A percentile compares a stretch with the other conserved stretches of the same genome.
Evolutionary conservation across 306 rosid genomes (phyloP).

Genomic region (Trichosanthes truncata): DNA sequence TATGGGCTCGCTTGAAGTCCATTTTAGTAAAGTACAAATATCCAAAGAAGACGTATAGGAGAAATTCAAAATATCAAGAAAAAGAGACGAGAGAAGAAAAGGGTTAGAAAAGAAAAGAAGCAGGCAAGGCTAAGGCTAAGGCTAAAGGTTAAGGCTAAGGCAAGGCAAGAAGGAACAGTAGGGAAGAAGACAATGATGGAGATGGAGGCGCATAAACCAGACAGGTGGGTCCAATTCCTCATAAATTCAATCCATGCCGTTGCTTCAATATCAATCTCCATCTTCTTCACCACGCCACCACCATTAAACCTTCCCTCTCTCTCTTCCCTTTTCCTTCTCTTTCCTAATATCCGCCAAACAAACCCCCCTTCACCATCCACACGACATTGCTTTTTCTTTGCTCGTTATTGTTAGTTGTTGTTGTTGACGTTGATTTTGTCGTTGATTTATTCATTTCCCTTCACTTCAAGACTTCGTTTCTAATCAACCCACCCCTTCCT

Average conservation of each 20-base stretch:
- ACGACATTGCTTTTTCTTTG: conserved; percentile 6
- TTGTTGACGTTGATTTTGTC: not conserved
- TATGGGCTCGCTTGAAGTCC: not conserved
- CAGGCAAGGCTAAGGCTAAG: too few species aligned
- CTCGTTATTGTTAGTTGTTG: not conserved
- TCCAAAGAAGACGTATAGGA: not conserved
- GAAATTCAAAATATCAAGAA: not conserved
- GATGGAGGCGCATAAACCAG: conserved; percentile 43
- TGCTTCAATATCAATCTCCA: conserved; percentile 6
- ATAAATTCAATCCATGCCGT: not conserved
- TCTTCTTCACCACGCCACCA: conserved; percentile 13
- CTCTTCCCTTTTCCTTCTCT: not conserved
- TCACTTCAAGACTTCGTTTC: not conserved
- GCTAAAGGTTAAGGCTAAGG: not conserved
- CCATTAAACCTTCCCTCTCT: conserved; percentile 4
- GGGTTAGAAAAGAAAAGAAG: not conserved
- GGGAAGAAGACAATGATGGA: conserved; percentile 23
- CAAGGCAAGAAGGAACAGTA: not conserved
- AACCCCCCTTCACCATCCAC: not conserved
- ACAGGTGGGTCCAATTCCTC: conserved; percentile 33
- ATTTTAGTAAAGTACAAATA: not conserved
- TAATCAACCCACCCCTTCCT: not conserved
- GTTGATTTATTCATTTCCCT: not conserved
- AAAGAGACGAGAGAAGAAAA: not conserved
- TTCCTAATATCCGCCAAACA: conserved; percentile 1